Evolutionary conservation across 306 rosid genomes (phyloP), one percentile per base, ranked within the genome.

Genomic region (Corylus americana): DNA sequence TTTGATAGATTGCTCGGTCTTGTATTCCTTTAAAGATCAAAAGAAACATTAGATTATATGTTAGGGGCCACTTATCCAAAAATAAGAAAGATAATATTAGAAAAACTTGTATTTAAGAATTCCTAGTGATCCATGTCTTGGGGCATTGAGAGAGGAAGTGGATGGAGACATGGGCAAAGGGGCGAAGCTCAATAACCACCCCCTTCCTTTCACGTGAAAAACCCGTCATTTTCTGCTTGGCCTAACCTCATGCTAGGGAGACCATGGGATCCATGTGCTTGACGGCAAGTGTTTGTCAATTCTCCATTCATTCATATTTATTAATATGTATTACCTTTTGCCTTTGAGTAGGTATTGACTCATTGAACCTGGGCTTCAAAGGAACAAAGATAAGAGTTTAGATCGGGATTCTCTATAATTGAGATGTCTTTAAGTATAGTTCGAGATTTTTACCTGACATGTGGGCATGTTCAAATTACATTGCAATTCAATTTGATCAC

Each of bases 171-270:
- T 47, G 22, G 14, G 76, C 14, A 5, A 51, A 29, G 27, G 62
- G 25, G 22, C 1, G 16, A 20, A 7, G 63, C 48, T 25, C 51
- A 8, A 49, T 53, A 53, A 73, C 9, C 25, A 11, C 22, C 22
- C 51, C 13, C 22, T 49, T 53, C 45, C 9, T 11, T 79, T 74
- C 90, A 85, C 90, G 88, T 80, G 91, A 82, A 85, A 73, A 66
- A 22, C 7, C 45, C 54, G 81, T 79, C 93, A 74, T 83, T 84
- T 89, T 87, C 83, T 84, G 77, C 70, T 81, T 89, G 91, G 87
- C 84, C 71, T 77, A 79, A 64, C 79, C 66, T 74, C 47, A 18
- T n/a, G 4, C 7, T 27, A 68, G 42, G 44, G 25, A 42, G 25
- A 18, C 53, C 72, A 42, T 68, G 51, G 71, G 53, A 42, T 68